Evolutionary conservation across 768 basidiomycete species (phyloP), one percentile per base, ranked within the genome.

Genomic region (Mycena alexandri): DNA sequence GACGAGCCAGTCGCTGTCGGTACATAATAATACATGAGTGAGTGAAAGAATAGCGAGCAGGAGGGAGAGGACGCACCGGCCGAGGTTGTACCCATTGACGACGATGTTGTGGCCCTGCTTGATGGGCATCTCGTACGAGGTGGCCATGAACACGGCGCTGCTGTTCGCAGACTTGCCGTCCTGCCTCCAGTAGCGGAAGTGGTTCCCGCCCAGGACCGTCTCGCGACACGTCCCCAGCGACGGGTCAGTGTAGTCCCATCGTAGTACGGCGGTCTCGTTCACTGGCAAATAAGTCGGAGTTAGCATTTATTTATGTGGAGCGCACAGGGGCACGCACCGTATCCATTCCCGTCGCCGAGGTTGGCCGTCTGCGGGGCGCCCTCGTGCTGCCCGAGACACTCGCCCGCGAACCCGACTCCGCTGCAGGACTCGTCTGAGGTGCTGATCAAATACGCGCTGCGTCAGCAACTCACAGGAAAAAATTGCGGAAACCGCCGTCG

Each of bases 101-200:
- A 92, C 75, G 75, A 96, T 93, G 72, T 93, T 89, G 76, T 95
- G 93, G 24, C 80, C 73, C 22, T 81, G 61, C 17, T 85, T 78
- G 22, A 91, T 82, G 17, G 93, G 89, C 75, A 84, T 73, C 77
- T 95, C 94, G 73, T 90, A 92, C 1, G 93, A 93, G 11, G 83
- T 78, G 0, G 90, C 93, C 82, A 94, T 82, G 73, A 94, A 94
- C 47, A 92, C 82, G 4, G 92, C 93, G 41, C 90, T 86, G 63
- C 91, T 91, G 72, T 93, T 83, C 7, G 82, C 89, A 5, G 76
- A 29, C 14, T 80, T 68, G 0, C 94, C 94, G 65, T 93, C 85
- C 79, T 96, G 95, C 7, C 84, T 77, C 95, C 94, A 96, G 77
- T 95, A 96, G 44, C 95, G 87, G 75, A 95, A 88, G 75, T 98